Percentiles rank a stretch among this genome's conserved stretches.
These are phyloP conservation scores for Naematelia aurantialba DNA, from an alignment of 768 basidiomycete species.

Conservation along the genomic window DNA sequence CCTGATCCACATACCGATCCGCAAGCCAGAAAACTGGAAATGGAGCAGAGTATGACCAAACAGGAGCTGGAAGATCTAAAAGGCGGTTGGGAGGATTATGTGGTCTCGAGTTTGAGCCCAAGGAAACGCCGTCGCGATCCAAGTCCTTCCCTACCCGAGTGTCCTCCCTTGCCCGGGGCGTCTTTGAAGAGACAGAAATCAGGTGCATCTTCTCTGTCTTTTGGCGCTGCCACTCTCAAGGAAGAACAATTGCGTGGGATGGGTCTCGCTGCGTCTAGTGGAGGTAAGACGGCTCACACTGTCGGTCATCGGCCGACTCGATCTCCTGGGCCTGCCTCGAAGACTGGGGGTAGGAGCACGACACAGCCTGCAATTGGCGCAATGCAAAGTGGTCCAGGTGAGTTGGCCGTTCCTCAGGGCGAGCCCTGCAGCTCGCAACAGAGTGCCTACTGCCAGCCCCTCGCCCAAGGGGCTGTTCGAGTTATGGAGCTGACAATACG, in stretches of 20 bases:
- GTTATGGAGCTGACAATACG: too few species aligned
- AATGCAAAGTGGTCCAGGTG: too few species aligned
- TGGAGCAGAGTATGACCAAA: constrained; percentile 41
- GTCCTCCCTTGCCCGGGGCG: neutral
- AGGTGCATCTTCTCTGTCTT: too few species aligned
- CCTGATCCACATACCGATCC: constrained; percentile 31
- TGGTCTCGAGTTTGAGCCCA: constrained; percentile 1
- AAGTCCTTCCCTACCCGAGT: neutral
- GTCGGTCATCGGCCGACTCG: neutral
- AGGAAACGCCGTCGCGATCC: constrained; percentile 1
- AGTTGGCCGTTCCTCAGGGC: too few species aligned
- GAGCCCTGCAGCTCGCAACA: too few species aligned
- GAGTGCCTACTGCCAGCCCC: too few species aligned
- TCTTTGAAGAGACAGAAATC: neutral
- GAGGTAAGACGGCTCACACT: neutral
- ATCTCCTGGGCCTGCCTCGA: too few species aligned
- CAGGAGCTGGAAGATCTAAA: constrained; percentile 31
- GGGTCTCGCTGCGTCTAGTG: constrained; percentile 8
- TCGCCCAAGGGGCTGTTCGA: neutral
- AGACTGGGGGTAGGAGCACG: too few species aligned
- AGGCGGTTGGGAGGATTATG: constrained; percentile 39
- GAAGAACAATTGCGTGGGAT: constrained; percentile 17
- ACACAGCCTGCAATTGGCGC: too few species aligned
- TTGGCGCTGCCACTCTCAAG: constrained; percentile 13
- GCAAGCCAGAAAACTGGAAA: constrained; percentile 32